Evolutionary conservation across 176 grass and related monocot genomes (phyloP).

Genomic region (Zea mays): Zm-B73-REFERENCE-NAM-5.0 NC_050100.1:13833501-13834000

Average conservation of each 20-base stretch:
- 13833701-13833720: neutral
- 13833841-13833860: conserved; percentile 71
- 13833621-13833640: conserved; percentile 18
- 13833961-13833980: neutral
- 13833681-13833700: conserved; percentile 36
- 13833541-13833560: conserved; percentile 12
- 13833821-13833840: conserved; percentile 62
- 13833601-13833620: neutral
- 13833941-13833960: neutral
- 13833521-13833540: conserved; percentile 29
- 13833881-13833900: conserved; percentile 87
- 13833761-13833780: conserved; percentile 91
- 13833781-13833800: conserved; percentile 56
- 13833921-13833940: conserved; percentile 14
- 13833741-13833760: conserved; percentile 20
- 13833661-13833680: conserved; percentile 5
- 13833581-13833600: neutral
- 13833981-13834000: neutral
- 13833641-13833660: conserved; percentile 2
- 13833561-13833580: too few species aligned
- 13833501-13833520: neutral
- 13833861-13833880: conserved; percentile 83
- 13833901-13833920: conserved; percentile 3
- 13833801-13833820: conserved; percentile 69
- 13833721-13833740: neutral